Base-by-base conservation (phyloP, 2,329 filamentous ascomycete genomes). In the Chaetomiaceae sp. region DNA sequence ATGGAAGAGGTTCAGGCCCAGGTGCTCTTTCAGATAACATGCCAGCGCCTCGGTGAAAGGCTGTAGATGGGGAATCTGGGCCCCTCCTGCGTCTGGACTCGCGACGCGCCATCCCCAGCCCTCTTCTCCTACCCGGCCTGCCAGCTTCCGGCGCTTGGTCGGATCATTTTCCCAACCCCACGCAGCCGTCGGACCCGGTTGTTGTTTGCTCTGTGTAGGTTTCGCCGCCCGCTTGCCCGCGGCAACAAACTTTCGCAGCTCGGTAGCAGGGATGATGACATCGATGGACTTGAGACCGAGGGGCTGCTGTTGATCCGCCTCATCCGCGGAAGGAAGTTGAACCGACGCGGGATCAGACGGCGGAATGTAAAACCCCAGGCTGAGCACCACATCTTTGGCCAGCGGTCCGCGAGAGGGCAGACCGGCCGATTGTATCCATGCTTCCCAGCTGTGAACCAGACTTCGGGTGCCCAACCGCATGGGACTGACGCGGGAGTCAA, bases 401-500 rank as follows among this genome's bases (percentile, higher is more conserved):
- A 67, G 52, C 0, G 66, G 59, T 0, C 66, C 69, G 1, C 64
- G 62, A 3, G 63, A 60, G 0, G 66, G 64, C 10, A 72, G 40
- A 0, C 68, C 70, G 5, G 65, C 68, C 0, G 67, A 63, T 2
- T 64, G 60, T 25, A 77, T 66, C 78, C 78, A 82, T 13, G 66
- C 61, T 55, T 82, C 79, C 73, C 75, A 77, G 5, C 71, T 66
- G 4, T 62, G 60, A 1, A 79, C 64, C 0, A 83, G 66, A 2
- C 74, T 77, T 39, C 68, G 69, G 6, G 77, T 79, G 5, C 75
- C 74, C 2, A 82, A 62, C 1, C 68, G 68, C 37, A 82, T 63
- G 4, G 74, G 66, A 48, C 69, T 74, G 39, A 81, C 71, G 23
- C 76, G 77, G 54, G 77, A 81, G 65, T 83, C 79, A 55, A 82